Evolutionary conservation across 129 eudicot species (phyloP).

Genomic region (Mikania micrantha): DNA sequence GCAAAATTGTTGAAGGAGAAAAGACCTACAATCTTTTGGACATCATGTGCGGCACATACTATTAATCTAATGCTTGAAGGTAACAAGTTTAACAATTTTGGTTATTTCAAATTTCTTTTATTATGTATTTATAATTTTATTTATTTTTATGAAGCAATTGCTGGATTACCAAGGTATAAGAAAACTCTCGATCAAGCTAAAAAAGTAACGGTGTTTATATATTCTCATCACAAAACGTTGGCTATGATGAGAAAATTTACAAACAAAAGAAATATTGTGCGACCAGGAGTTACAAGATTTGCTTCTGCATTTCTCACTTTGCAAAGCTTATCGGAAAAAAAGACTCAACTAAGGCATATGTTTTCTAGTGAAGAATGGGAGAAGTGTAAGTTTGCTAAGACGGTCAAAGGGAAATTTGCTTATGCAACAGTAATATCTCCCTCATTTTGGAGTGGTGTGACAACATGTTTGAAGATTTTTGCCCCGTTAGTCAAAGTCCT

Average conservation of each 20-base stretch:
- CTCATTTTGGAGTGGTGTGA: no score
- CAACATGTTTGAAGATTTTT: neutral
- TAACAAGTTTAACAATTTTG: no score
- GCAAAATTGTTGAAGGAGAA: no score
- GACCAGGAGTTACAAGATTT: constrained; percentile 19
- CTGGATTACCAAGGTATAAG: no score
- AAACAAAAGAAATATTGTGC: constrained; percentile 12
- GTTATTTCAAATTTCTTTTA: no score
- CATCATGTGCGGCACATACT: no score
- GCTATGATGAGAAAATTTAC: constrained; percentile 16
- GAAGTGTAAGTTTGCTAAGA: neutral
- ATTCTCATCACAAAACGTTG: constrained; percentile 15
- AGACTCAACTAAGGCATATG: no score
- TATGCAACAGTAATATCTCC: neutral
- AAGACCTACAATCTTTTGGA: no score
- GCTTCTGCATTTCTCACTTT: constrained; percentile 12
- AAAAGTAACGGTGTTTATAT: constrained; percentile 9
- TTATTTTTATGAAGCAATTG: no score
- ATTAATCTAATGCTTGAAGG: no score
- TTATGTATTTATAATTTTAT: no score
- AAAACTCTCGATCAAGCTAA: no score
- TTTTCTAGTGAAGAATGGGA: neutral
- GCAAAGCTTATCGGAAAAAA: neutral
- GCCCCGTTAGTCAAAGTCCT: neutral
- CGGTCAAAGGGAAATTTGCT: neutral